Evolutionary conservation across 352 stramenopile species (phyloP), one percentile per base, ranked within the genome.

Genomic region (Pythium brassicae): DNA sequence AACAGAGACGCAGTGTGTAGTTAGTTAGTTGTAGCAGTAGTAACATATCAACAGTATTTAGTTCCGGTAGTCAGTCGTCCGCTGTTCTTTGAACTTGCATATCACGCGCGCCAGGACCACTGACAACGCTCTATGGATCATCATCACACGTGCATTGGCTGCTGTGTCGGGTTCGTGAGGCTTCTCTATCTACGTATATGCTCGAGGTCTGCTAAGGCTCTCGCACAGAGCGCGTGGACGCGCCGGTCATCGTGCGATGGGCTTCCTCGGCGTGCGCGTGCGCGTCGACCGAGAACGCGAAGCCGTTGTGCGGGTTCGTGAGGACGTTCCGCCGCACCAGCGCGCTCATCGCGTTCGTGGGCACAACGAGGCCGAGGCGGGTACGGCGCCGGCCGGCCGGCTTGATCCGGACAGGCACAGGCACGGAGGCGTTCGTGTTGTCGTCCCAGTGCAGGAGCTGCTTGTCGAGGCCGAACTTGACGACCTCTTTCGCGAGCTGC

Each of bases 401-500:
- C 32, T 46, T 53, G 11, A 19, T n/a, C n/a, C 55, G 55, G 0
- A 54, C 79, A 2, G 78, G 82, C 15, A 87, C 62, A 0, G 72
- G 67, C 20, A 88, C 69, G 0, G 76, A 76, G 7, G 74, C 62
- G 25, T 78, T 69, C 27, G 74, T 88, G 39, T 74, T 78, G 56
- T 90, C 81, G 27, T 88, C 74, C 76, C 78, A 93, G 11, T 74
- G 44, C 23, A 93, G 55, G 3, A 86, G 62, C 22, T 68, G 61
- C 26, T 80, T 62, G 29, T 83, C 70, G 34, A 89, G 63, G 5
- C 79, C 61, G 47, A 89, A 89, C 46, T 89, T 89, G 48, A 74
- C 66, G 23, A 83, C 71, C 66, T 92, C 83, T 47, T 89, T 89
- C 12, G 78, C 76, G 19, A 92, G 71, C 19, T 92, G 78, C 75